A percentile compares a stretch with the other conserved stretches of the same genome.
Conservation (phyloP, 2,329 filamentous ascomycete species). For the Botrytis medusae region DNA sequence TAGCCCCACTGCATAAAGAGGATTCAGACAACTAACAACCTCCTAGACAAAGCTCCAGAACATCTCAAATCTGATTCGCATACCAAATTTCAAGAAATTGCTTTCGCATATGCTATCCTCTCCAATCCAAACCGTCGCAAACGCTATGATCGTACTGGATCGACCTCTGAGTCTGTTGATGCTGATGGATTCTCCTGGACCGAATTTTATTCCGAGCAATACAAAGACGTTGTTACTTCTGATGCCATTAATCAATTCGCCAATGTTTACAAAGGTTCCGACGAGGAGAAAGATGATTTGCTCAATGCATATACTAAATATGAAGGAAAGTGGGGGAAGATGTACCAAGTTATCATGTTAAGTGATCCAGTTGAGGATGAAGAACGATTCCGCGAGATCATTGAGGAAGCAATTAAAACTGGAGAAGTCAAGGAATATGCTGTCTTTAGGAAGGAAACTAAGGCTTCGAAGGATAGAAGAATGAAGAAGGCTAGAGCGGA, state of each 20-base stretch:
- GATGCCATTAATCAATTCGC: conserved; percentile 76
- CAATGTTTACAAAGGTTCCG: conserved; percentile 76
- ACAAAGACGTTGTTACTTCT: conserved; percentile 69
- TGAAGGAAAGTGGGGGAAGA: conserved; percentile 71
- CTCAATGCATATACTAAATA: conserved; percentile 71
- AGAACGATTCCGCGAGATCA: conserved; percentile 75
- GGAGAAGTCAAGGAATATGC: conserved; percentile 66
- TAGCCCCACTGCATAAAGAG: not conserved
- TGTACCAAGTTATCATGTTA: conserved; percentile 86
- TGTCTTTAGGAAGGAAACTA: conserved; percentile 72
- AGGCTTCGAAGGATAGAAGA: conserved; percentile 59
- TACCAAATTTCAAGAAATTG: conserved; percentile 81
- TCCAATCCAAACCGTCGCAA: conserved; percentile 77
- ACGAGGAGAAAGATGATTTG: conserved; percentile 79
- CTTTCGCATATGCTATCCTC: conserved; percentile 91
- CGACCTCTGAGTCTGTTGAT: conserved; percentile 77
- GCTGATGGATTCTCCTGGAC: conserved; percentile 88
- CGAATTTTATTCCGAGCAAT: conserved; percentile 85
- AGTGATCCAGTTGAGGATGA: conserved; percentile 84
- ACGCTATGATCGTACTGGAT: conserved; percentile 88
- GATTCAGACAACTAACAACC: conserved; percentile 22
- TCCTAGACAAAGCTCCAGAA: conserved; percentile 70
- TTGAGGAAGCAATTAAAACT: conserved; percentile 74
- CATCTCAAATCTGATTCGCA: conserved; percentile 72
- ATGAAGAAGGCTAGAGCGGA: conserved; percentile 60